Conservation (phyloP, 306 rosid genomes). For the Vigna nakashimae region DNA sequence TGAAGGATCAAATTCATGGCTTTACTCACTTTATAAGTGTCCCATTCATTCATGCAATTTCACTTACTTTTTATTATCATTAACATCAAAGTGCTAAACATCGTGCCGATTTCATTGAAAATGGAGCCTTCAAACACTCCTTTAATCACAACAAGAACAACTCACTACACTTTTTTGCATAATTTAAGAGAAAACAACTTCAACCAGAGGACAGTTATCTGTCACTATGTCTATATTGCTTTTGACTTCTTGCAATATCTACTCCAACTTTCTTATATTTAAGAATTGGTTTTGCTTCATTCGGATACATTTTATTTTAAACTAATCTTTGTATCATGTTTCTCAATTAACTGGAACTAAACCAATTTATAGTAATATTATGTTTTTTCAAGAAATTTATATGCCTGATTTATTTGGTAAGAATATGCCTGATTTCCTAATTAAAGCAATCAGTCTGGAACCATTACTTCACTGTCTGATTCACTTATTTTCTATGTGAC, state of each 20-base stretch:
- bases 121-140: background rate
- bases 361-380: no score
- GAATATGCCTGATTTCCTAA: no score
- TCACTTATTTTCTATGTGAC: no score
- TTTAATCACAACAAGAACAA: background rate
- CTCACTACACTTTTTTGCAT: background rate
- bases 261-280: background rate
- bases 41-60: conserved; percentile 1
- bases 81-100: conserved; percentile 3
- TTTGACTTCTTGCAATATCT: background rate
- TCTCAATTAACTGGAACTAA: background rate
- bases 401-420: no score
- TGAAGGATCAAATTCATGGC: conserved; percentile 18
- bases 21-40: conserved; percentile 7
- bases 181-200: background rate
- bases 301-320: background rate
- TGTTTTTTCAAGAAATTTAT: no score
- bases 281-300: background rate
- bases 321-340: background rate
- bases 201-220: background rate
- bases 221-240: conserved; percentile 16
- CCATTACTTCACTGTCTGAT: no score
- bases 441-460: no score
- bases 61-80: conserved; percentile 16
- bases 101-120: background rate